These are phyloP conservation scores for Colletotrichum lindemuthianum DNA, from an alignment of 2,329 filamentous ascomycete genomes.

Conservation along the genomic window DNA sequence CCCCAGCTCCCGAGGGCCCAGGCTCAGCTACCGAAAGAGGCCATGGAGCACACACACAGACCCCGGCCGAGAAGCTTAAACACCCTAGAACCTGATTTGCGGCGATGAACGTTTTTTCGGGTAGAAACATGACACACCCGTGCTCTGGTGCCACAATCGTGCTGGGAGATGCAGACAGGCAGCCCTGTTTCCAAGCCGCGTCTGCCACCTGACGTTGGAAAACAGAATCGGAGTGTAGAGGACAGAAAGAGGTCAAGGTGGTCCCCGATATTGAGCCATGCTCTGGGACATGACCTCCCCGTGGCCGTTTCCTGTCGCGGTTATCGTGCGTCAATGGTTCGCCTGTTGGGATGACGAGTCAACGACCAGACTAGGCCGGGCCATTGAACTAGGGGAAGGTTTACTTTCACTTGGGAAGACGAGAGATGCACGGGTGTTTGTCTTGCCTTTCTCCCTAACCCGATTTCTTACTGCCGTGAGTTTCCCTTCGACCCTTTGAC, in stretches of 20 bases:
- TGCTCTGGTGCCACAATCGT: not conserved
- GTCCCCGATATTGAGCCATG: not conserved
- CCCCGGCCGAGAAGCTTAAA: conserved; percentile 10
- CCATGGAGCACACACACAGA: conserved; percentile 9
- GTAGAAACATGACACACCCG: conserved; percentile 26
- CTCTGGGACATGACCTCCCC: not conserved
- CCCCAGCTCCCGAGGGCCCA: not conserved
- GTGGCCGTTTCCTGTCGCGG: not conserved
- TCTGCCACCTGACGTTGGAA: too few relatives aligned
- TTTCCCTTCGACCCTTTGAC: not conserved
- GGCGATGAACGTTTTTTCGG: conserved; percentile 29
- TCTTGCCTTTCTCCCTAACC: not conserved
- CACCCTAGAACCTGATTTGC: conserved; percentile 8
- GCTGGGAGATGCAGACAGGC: not conserved
- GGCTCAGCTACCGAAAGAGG: conserved; percentile 13
- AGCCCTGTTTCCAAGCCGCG: too few relatives aligned
- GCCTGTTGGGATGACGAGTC: conserved; percentile 21
- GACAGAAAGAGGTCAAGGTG: not conserved
- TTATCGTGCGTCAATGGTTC: not conserved
- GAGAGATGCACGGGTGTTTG: not conserved
- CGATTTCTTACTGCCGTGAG: not conserved
- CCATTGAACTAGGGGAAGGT: not conserved
- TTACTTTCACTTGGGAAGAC: not conserved
- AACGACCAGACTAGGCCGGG: not conserved
- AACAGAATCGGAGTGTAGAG: conserved; percentile 7